phyloP scores from a whole-genome alignment of 1,139 yeast species.

The Trichomonascaceae sp. region DNA sequence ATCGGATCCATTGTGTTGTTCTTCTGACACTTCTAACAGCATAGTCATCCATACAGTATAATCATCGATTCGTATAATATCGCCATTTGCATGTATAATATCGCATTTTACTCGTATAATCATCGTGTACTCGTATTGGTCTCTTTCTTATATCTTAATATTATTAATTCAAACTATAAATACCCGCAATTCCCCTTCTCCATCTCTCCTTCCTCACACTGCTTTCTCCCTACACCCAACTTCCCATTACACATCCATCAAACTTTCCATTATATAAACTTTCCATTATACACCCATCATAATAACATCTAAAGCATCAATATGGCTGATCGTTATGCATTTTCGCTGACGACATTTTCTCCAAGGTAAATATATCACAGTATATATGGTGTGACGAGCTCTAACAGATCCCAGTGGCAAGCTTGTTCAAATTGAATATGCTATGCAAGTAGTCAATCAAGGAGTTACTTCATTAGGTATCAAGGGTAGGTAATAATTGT shows the following conservation, averaged over 20 bases:
- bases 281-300: background rate
- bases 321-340: slow-evolving; percentile 98
- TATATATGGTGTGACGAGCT: background rate
- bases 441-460: slow-evolving; percentile 93
- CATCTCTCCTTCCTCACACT: too few relatives aligned
- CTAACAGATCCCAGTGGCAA: slow-evolving; percentile 59
- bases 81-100: too few relatives aligned
- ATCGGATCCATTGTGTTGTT: too few relatives aligned
- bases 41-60: too few relatives aligned
- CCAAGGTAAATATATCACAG: slow-evolving; percentile 66
- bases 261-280: background rate
- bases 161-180: too few relatives aligned
- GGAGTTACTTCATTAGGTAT: slow-evolving; percentile 97
- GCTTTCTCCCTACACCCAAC: background rate
- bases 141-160: too few relatives aligned
- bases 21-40: too few relatives aligned
- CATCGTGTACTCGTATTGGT: too few relatives aligned
- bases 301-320: slow-evolving; percentile 13
- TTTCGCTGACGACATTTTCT: slow-evolving; percentile 92
- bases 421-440: slow-evolving; percentile 95
- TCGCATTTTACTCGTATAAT: too few relatives aligned
- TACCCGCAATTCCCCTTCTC: too few relatives aligned
- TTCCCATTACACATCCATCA: background rate
- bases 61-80: too few relatives aligned
- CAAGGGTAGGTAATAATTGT: slow-evolving; percentile 39